Evolutionary conservation across 352 stramenopile species (phyloP), one percentile per base, ranked within the genome.

Genomic region (Thalassiosira exigua): DNA sequence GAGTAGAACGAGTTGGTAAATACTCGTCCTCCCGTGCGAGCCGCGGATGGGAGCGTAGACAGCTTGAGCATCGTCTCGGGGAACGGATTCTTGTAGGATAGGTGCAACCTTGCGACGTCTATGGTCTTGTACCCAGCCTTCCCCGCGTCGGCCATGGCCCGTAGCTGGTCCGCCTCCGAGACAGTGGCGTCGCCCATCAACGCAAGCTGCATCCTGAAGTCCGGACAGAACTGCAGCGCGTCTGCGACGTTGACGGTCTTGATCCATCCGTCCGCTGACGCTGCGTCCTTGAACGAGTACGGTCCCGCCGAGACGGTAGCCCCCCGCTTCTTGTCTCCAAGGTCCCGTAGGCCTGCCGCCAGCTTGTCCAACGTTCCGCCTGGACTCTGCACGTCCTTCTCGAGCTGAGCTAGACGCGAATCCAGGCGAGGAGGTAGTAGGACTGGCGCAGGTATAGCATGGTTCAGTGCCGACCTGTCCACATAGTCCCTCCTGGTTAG

Each of bases 201-300:
- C 26, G 32, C 32, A 14, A 44, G 14, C 36, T 44, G 36, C 7
- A 44, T 44, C 36, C 14, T 44, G 7, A 7, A 44, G 36, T 44
- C 36, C 7, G 36, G 7, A 14, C 7, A 7, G 36, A 44, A 44
- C 36, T 14, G 7, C 7, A 14, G 14, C 7, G 36, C 36, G 14
- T 7, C 36, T 14, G 36, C 7, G 36, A 14, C 36, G 14, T 7
- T 44, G 36, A 44, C 7, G 7, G 7, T 44, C 14, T 14, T 14
- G 7, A 44, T 14, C 56, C 56, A 66, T 22, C 5, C n/a, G 2
- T 48, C 56, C 4, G 19, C 29, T 22, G 56, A 1, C 7, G 56
- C 4, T 17, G 29, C 33, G 56, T 66, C 56, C 56, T 66, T 66
- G 56, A 66, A 66, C 5, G 56, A 30, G 30, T 66, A 66, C 2